Base-by-base conservation (phyloP, 1,139 yeast genomes). In the Lodderomyces theae region DNA sequence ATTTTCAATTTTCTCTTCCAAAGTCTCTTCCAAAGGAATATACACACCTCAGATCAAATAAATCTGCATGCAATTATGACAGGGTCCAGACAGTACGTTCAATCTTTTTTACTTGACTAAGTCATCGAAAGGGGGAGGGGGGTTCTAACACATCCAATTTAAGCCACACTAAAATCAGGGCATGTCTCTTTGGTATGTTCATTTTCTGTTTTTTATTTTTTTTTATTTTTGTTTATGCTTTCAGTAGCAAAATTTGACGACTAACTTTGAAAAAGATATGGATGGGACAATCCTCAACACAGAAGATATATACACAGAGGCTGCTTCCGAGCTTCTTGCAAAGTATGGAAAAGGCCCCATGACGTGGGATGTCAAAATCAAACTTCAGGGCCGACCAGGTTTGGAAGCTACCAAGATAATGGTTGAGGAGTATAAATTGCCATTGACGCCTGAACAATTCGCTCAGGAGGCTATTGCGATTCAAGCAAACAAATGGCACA, bases 261-360 rank as follows among this genome's bases (percentile, higher is more conserved):
- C 41, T 42, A 45, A 45, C 54, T 52, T 23, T 18, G 29, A 23
- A 10, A 32, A 32, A 73, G 90, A 92, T 69, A 89, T 92, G 97
- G 97, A 92, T 59, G 98, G 98, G 2, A 77, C 95, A 22, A 69
- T 92, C 48, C 76, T 92, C 56, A 87, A 90, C 64, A 86, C 97
- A 2, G 98, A 92, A 61, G 95, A 86, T 48, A 72, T 89, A 43
- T 92, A 92, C 60, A 90, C 98, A 0, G 79, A 79, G 44, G 85
- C 86, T 3, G 69, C 86, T 33, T 76, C 83, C 37, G 81, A 78
- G 42, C 61, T 88, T 5, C 72, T 92, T 33, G 78, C 78, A 9
- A 69, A 72, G 43, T 82, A 77, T 52, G 88, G 85, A 25, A 86
- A 82, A 51, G 89, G 89, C 0, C 82, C 86, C 1, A 69, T 92